A percentile compares a stretch with the other conserved stretches of the same genome.
phyloP scores from a whole-genome alignment of 2,329 filamentous ascomycete genomes.

The Xylariaceae sp. region DNA sequence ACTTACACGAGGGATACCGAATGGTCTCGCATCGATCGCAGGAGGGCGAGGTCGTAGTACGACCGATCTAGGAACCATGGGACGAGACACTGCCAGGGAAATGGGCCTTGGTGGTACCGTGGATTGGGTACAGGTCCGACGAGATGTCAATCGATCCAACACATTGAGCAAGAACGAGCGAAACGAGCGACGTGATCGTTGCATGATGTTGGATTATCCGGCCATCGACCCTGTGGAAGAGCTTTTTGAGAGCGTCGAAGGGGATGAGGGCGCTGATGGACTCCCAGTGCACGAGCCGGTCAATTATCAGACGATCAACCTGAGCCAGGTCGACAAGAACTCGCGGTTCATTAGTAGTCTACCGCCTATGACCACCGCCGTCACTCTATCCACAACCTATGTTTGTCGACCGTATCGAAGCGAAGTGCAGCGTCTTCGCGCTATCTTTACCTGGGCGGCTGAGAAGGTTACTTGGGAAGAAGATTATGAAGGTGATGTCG shows the following conservation, averaged over 20 bases:
- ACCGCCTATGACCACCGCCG: slow-evolving; percentile 75
- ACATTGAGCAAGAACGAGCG: slow-evolving; percentile 86
- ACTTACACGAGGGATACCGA: slow-evolving; percentile 37
- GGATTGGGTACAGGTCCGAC: slow-evolving; percentile 96
- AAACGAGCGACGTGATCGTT: slow-evolving; percentile 78
- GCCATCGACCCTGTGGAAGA: slow-evolving; percentile 88
- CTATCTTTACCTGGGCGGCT: slow-evolving; percentile 97
- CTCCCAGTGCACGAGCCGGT: slow-evolving; percentile 76
- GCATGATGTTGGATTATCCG: slow-evolving; percentile 89
- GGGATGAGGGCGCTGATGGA: slow-evolving; percentile 85
- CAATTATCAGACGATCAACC: slow-evolving; percentile 75
- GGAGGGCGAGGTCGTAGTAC: slow-evolving; percentile 32
- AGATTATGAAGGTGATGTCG: slow-evolving; percentile 79
- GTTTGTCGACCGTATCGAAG: slow-evolving; percentile 92
- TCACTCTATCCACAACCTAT: slow-evolving; percentile 81
- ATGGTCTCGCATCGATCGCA: slow-evolving; percentile 41
- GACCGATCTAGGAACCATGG: slow-evolving; percentile 23
- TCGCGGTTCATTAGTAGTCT: slow-evolving; percentile 83
- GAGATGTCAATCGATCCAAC: slow-evolving; percentile 93
- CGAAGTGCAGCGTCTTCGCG: slow-evolving; percentile 85
- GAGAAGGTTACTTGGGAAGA: slow-evolving; percentile 96
- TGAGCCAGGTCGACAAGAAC: slow-evolving; percentile 91
- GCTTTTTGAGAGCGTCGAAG: slow-evolving; percentile 77
- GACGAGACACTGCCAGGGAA: slow-evolving; percentile 58
- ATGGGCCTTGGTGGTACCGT: slow-evolving; percentile 61